phyloP scores from a whole-genome alignment of 805 yeast genomes.

The Starmerella vaccinii region DNA sequence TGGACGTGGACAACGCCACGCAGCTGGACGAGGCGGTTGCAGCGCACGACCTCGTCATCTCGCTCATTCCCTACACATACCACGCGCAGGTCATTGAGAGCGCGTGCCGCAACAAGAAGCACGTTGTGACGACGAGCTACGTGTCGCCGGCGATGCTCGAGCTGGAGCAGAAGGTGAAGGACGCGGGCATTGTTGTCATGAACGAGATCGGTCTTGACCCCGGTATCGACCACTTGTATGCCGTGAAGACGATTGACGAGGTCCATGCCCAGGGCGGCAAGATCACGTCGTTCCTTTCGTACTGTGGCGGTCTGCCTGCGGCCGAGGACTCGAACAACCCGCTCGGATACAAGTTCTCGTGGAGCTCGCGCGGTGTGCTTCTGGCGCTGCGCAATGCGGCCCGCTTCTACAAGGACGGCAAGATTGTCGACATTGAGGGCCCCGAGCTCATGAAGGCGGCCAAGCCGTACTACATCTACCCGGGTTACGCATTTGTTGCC shows the following conservation, averaged over 20 bases:
- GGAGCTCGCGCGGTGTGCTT: slow-evolving; percentile 98
- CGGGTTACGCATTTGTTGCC: slow-evolving; percentile 88
- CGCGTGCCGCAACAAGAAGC: slow-evolving; percentile 79
- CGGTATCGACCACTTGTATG: slow-evolving; percentile 96
- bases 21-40: slow-evolving; percentile 72
- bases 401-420: slow-evolving; percentile 76
- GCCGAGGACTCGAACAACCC: slow-evolving; percentile 98
- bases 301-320: slow-evolving; percentile 98
- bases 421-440: slow-evolving; percentile 66
- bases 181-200: slow-evolving; percentile 95
- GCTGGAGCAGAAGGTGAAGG: slow-evolving; percentile 71
- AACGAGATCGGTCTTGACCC: slow-evolving; percentile 99
- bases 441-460: slow-evolving; percentile 93
- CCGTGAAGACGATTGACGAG: slow-evolving; percentile 95
- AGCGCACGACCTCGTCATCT: slow-evolving; percentile 75
- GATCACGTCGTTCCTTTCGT: slow-evolving; percentile 84
- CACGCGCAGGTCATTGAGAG: slow-evolving; percentile 89
- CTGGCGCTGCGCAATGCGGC: slow-evolving; percentile 93
- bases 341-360: slow-evolving; percentile 95
- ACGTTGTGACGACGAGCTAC: slow-evolving; percentile 94
- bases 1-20: slow-evolving; percentile 73
- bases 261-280: slow-evolving; percentile 87
- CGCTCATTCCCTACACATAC: slow-evolving; percentile 90
- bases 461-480: slow-evolving; percentile 88
- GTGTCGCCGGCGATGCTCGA: slow-evolving; percentile 83